Conservation (phyloP, 1,284 basidiomycete genomes). For the Cryptococcus wingfieldii region DNA sequence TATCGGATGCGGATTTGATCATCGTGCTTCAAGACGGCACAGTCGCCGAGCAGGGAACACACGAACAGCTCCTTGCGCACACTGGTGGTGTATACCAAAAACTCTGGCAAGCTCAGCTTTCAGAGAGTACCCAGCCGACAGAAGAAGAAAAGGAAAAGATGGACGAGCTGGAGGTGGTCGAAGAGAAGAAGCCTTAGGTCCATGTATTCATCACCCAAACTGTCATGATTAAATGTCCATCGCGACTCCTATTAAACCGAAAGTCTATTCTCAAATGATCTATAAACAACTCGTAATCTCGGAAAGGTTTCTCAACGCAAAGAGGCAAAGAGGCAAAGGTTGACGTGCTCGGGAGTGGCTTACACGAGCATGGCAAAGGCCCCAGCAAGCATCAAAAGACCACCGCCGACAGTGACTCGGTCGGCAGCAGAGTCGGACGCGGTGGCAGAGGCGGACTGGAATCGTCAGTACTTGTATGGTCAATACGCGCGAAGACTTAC, state of each 20-base stretch:
- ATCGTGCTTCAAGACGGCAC: conserved; percentile 81
- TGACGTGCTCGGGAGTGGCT: background rate
- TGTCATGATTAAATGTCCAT: background rate
- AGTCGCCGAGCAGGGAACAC: conserved; percentile 87
- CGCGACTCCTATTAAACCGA: background rate
- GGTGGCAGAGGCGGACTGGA: conserved; percentile 4
- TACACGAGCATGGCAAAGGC: conserved; percentile 17
- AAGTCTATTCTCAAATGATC: background rate
- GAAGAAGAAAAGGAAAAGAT: conserved; percentile 14
- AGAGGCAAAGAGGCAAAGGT: no score
- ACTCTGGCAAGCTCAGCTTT: conserved; percentile 79
- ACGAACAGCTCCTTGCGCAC: conserved; percentile 69
- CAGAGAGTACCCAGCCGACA: conserved; percentile 35
- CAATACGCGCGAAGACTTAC: background rate
- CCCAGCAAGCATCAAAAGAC: conserved; percentile 12
- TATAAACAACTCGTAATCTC: background rate
- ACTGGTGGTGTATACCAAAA: conserved; percentile 69
- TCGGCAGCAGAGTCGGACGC: conserved; percentile 10
- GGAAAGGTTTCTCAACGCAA: background rate
- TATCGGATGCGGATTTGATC: conserved; percentile 73
- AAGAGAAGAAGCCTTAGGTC: conserved; percentile 2
- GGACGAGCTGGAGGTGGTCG: conserved; percentile 4
- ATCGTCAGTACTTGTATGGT: background rate
- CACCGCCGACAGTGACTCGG: conserved; percentile 6
- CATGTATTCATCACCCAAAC: background rate